Conservation (phyloP, 306 rosid genomes). For the Purshia tridentata region DNA sequence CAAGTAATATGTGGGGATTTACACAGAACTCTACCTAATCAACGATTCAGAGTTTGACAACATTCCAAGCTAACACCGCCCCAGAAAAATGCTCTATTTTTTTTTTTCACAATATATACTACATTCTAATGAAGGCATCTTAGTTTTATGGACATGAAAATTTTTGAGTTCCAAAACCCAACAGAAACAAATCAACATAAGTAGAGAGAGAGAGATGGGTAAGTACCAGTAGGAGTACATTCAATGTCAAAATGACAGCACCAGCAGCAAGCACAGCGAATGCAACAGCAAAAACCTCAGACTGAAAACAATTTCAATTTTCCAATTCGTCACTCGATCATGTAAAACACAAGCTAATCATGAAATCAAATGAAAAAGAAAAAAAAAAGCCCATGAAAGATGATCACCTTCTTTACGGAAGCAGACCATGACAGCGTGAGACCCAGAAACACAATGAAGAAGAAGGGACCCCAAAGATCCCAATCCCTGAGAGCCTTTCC, state of each 20-base stretch:
- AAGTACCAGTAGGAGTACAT: slow-evolving; percentile 94
- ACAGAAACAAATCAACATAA: neutral
- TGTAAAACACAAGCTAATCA: neutral
- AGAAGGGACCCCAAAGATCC: slow-evolving; percentile 99
- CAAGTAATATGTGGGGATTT: neutral
- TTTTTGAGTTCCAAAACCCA: neutral
- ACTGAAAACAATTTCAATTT: slow-evolving; percentile 51
- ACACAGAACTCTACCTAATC: no score
- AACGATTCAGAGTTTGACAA: no score
- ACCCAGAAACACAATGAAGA: slow-evolving; percentile 92
- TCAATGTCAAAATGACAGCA: slow-evolving; percentile 86
- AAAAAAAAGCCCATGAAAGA: neutral
- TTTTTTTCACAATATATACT: neutral
- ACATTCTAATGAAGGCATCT: neutral
- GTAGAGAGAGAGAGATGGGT: slow-evolving; percentile 25
- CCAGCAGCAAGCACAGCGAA: slow-evolving; percentile 98
- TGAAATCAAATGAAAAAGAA: neutral
- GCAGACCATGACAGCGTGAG: slow-evolving; percentile 96
- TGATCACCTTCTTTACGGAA: slow-evolving; percentile 81
- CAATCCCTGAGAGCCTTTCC: slow-evolving; percentile 96
- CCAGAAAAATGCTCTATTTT: neutral
- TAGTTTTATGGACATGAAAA: neutral
- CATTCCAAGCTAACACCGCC: neutral
- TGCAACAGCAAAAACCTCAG: slow-evolving; percentile 97
- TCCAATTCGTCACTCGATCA: neutral